Conservation (phyloP, 768 basidiomycete genomes). For the Boletus patriciae region DNA sequence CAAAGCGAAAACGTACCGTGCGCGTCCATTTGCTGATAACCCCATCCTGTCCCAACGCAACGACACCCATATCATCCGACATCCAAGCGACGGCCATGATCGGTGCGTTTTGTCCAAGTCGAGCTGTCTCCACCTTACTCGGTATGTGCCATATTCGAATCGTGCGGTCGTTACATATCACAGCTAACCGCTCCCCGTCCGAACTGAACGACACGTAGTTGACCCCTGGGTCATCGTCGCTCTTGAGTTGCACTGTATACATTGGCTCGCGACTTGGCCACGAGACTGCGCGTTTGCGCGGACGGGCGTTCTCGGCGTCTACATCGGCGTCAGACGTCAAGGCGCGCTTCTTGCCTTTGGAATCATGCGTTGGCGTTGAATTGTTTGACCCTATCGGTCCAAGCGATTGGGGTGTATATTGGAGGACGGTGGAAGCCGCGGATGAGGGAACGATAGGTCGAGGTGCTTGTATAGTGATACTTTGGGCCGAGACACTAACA, state of each 20-base stretch:
- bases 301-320: conserved; percentile 30
- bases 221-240: conserved; percentile 49
- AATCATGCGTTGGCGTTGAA: conserved; percentile 30
- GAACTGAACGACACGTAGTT: conserved; percentile 49
- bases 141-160: conserved; percentile 63
- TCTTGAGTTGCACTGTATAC: conserved; percentile 40
- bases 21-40: conserved; percentile 59
- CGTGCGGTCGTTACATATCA: conserved; percentile 60
- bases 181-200: conserved; percentile 56
- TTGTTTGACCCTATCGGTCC: conserved; percentile 15
- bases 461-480: conserved; percentile 31
- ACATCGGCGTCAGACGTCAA: conserved; percentile 24
- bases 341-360: conserved; percentile 43
- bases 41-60: conserved; percentile 59
- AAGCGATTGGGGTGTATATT: conserved; percentile 23
- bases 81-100: conserved; percentile 59
- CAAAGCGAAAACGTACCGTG: conserved; percentile 39
- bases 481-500: conserved; percentile 14
- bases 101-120: conserved; percentile 51
- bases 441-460: conserved; percentile 28
- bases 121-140: conserved; percentile 51
- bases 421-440: conserved; percentile 37
- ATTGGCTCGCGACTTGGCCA: conserved; percentile 52
- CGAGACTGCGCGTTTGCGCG: conserved; percentile 35
- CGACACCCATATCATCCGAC: conserved; percentile 53